Conservation (phyloP, 176 grass and related monocot genomes). For the Triticum turgidum region DNA sequence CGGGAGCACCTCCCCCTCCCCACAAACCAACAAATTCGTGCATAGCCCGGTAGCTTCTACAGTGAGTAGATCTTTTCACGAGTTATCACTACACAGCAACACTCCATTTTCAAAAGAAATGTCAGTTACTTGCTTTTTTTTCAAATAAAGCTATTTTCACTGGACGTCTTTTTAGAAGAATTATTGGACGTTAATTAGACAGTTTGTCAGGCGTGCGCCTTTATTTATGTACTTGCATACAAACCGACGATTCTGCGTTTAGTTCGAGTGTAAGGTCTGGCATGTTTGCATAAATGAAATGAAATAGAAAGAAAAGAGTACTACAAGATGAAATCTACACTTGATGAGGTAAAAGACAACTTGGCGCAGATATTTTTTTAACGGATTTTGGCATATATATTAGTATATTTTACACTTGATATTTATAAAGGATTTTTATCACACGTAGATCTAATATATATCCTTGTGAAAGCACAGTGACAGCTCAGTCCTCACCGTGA, state of each 20-base stretch:
- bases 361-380: neutral
- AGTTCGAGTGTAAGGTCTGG: neutral
- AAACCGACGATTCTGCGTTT: no score
- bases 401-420: no score
- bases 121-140: neutral
- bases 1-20: neutral
- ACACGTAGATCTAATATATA: neutral
- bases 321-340: neutral
- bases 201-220: no score
- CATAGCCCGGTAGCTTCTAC: no score
- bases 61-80: no score
- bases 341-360: neutral
- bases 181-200: no score
- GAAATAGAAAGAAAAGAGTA: neutral
- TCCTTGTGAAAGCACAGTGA: neutral
- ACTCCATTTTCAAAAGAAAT: neutral
- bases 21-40: neutral
- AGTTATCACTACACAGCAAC: neutral
- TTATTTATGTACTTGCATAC: no score
- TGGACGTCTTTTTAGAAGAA: no score
- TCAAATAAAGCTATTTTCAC: neutral
- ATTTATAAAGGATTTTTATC: neutral
- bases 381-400: no score
- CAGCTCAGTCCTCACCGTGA: neutral
- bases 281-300: neutral